These are phyloP conservation scores for Simplicillium sp. DNA, from an alignment of 2,329 filamentous ascomycete genomes.

Conservation along the genomic window DNA sequence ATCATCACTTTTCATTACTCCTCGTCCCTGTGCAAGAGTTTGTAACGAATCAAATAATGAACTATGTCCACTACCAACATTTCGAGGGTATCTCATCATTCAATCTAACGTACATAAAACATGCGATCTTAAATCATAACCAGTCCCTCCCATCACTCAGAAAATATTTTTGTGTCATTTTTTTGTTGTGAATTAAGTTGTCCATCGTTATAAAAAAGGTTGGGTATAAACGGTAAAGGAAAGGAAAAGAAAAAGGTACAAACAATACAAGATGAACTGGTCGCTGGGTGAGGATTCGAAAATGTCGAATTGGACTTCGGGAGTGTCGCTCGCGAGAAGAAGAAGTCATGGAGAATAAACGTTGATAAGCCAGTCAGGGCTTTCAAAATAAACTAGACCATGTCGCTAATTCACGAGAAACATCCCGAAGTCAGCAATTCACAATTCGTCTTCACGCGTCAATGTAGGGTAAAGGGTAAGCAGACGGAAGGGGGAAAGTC, in stretches of 20 bases:
- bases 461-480: too few species aligned
- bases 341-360: conserved; percentile 4
- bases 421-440: conserved; percentile 19
- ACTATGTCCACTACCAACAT: too few species aligned
- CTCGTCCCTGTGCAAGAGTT: too few species aligned
- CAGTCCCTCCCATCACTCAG: neutral
- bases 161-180: neutral
- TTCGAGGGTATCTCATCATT: too few species aligned
- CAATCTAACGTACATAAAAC: too few species aligned
- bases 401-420: conserved; percentile 17
- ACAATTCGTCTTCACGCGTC: conserved; percentile 1
- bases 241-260: too few species aligned
- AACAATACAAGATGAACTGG: too few species aligned
- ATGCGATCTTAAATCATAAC: too few species aligned
- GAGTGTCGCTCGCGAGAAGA: neutral
- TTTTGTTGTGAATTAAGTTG: neutral
- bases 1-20: too few species aligned
- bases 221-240: too few species aligned
- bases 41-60: too few species aligned
- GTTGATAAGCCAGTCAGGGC: conserved; percentile 10
- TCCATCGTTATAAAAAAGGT: neutral
- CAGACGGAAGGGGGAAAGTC: conserved; percentile 1
- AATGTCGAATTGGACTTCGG: neutral
- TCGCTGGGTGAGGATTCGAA: neutral
- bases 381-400: conserved; percentile 26